phyloP scores from a whole-genome alignment of 148 eudicot genomes.

The Cornus kousa region DNA sequence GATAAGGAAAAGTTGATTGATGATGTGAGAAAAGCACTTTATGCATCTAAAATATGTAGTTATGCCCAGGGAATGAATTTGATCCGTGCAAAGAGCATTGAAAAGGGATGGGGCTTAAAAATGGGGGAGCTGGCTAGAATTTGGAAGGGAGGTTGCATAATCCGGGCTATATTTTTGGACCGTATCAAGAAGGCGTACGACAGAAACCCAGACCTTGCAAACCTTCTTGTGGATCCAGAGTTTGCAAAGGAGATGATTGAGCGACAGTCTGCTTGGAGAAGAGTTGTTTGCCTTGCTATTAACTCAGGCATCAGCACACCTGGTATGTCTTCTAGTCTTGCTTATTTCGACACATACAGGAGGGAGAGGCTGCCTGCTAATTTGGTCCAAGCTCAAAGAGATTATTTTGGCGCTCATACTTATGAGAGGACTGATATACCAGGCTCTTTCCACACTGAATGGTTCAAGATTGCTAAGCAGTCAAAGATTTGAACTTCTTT shows the following conservation, averaged over 20 bases:
- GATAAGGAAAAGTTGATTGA: slow-evolving; percentile 70
- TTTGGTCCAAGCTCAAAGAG: slow-evolving; percentile 92
- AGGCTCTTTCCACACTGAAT: slow-evolving; percentile 83
- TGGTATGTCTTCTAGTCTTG: slow-evolving; percentile 95
- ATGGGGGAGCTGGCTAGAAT: slow-evolving; percentile 89
- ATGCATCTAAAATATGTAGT: slow-evolving; percentile 81
- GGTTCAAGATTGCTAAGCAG: slow-evolving; percentile 82
- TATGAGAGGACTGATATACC: slow-evolving; percentile 81
- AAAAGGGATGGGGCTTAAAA: slow-evolving; percentile 78
- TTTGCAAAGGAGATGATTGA: slow-evolving; percentile 81
- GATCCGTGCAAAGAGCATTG: slow-evolving; percentile 77
- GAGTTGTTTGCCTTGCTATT: slow-evolving; percentile 77
- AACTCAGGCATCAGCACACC: slow-evolving; percentile 84
- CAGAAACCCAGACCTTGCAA: slow-evolving; percentile 70
- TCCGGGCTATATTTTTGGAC: slow-evolving; percentile 87
- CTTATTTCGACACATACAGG: slow-evolving; percentile 90
- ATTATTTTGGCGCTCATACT: slow-evolving; percentile 92
- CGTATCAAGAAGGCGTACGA: slow-evolving; percentile 88
- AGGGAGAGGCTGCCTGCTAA: slow-evolving; percentile 81
- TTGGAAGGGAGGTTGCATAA: slow-evolving; percentile 96
- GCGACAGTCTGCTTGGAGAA: slow-evolving; percentile 79
- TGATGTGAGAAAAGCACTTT: slow-evolving; percentile 80
- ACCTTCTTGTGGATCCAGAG: slow-evolving; percentile 80
- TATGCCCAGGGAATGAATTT: slow-evolving; percentile 94
- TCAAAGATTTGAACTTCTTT: slow-evolving; percentile 42